These are phyloP conservation scores for Perkinsus olseni DNA, from an alignment of 169 alveolate genomes.

Conservation along the genomic window DNA sequence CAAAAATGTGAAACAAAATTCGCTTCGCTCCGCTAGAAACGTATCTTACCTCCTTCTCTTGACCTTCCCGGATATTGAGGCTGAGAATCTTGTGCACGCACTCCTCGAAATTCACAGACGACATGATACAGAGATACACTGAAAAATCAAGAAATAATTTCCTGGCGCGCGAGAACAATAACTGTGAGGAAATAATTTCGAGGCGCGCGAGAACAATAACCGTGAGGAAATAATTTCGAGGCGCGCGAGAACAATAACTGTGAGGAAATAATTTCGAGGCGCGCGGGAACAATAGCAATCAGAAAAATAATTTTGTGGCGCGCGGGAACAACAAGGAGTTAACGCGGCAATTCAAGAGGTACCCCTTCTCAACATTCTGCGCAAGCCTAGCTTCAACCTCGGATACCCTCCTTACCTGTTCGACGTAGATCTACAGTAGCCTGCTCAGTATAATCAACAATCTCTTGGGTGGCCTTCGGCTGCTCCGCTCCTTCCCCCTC, in stretches of 20 bases:
- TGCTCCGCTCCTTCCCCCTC: constrained; percentile 57
- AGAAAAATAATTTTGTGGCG: too few species aligned
- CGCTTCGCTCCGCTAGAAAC: neutral
- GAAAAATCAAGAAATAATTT: neutral
- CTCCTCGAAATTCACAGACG: constrained; percentile 94
- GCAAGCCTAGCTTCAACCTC: too few species aligned
- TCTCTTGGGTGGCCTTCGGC: constrained; percentile 13
- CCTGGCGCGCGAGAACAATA: neutral
- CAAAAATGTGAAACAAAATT: neutral
- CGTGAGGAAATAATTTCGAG: too few species aligned
- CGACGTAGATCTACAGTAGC: constrained; percentile 86
- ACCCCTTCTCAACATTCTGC: too few species aligned
- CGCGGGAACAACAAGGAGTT: too few species aligned
- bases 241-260: too few species aligned
- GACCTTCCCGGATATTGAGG: constrained; percentile 82
- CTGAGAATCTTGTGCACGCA: constrained; percentile 94
- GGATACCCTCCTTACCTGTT: constrained; percentile 38
- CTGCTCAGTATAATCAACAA: constrained; percentile 84
- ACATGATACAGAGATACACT: constrained; percentile 92
- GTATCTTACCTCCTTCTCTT: constrained; percentile 54
- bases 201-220: too few species aligned
- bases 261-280: too few species aligned
- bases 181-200: neutral
- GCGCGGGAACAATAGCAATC: too few species aligned
- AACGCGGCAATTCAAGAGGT: too few species aligned